These are phyloP conservation scores for Candida tropicalis DNA, from an alignment of 1,139 yeast species.

Conservation along the genomic window DNA sequence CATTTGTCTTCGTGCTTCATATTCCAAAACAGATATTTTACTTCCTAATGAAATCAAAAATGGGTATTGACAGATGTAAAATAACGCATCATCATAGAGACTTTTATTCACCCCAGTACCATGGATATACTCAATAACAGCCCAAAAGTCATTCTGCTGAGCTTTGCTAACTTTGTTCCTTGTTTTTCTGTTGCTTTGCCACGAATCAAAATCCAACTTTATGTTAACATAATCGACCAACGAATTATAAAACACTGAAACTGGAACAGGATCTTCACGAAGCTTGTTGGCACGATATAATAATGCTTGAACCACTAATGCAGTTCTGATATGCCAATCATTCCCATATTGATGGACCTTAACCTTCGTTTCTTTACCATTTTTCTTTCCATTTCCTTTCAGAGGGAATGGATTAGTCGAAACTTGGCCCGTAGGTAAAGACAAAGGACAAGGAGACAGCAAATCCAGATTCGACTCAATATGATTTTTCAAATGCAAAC, in stretches of 20 bases:
- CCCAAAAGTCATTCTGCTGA: slow-evolving; percentile 33
- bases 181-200: slow-evolving; percentile 55
- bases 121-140: slow-evolving; percentile 50
- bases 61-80: slow-evolving; percentile 80
- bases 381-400: slow-evolving; percentile 19
- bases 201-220: slow-evolving; percentile 76
- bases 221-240: slow-evolving; percentile 80
- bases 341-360: slow-evolving; percentile 66
- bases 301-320: slow-evolving; percentile 58
- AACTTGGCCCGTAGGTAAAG: slow-evolving; percentile 14
- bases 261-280: slow-evolving; percentile 41
- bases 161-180: slow-evolving; percentile 11
- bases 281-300: slow-evolving; percentile 56
- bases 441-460: slow-evolving; percentile 8
- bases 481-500: slow-evolving; percentile 14
- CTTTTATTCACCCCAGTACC: slow-evolving; percentile 33
- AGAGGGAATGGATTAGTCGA: slow-evolving; percentile 13
- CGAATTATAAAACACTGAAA: slow-evolving; percentile 71
- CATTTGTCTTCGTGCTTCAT: slow-evolving; percentile 83
- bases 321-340: slow-evolving; percentile 80
- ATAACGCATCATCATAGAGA: slow-evolving; percentile 31
- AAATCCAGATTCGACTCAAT: slow-evolving; percentile 18
- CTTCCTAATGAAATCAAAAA: slow-evolving; percentile 80
- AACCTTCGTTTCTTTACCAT: slow-evolving; percentile 44
- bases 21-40: slow-evolving; percentile 77